phyloP scores from a whole-genome alignment of 1,284 basidiomycete genomes.

The Golubevia pallescens region DNA sequence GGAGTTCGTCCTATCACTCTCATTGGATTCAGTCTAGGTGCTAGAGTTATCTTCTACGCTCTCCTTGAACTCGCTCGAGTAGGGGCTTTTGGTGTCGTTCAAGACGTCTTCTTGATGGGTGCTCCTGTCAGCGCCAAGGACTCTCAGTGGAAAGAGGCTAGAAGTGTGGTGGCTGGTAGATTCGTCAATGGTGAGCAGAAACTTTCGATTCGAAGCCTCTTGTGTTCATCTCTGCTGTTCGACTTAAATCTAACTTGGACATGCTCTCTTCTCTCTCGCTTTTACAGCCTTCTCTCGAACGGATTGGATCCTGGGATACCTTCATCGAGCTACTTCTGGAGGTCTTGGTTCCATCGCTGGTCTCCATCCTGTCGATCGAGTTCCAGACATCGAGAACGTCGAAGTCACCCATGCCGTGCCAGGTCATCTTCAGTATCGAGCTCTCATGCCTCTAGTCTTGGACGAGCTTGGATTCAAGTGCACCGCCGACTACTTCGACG shows the following conservation, averaged over 20 bases:
- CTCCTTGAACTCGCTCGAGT: slow-evolving; percentile 49
- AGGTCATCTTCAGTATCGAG: slow-evolving; percentile 55
- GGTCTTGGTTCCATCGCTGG: slow-evolving; percentile 60
- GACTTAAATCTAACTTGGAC: not conserved
- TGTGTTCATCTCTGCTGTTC: not conserved
- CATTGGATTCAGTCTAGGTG: slow-evolving; percentile 59
- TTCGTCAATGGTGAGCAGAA: slow-evolving; percentile 45
- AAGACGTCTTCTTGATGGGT: slow-evolving; percentile 62
- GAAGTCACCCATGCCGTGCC: slow-evolving; percentile 60
- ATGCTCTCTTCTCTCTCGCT: not conserved
- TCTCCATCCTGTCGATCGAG: slow-evolving; percentile 52
- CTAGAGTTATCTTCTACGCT: slow-evolving; percentile 59
- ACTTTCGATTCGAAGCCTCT: not conserved
- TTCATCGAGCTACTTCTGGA: slow-evolving; percentile 58
- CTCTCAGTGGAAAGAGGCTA: slow-evolving; percentile 47
- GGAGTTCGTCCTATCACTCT: slow-evolving; percentile 63
- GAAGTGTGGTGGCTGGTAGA: slow-evolving; percentile 52
- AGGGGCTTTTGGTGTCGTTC: slow-evolving; percentile 59
- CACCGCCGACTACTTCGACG: slow-evolving; percentile 63
- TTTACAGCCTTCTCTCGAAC: slow-evolving; percentile 44
- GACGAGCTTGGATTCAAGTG: slow-evolving; percentile 59
- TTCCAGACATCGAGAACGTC: slow-evolving; percentile 59
- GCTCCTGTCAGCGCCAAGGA: slow-evolving; percentile 56
- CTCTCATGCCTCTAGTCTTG: slow-evolving; percentile 58
- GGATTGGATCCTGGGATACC: slow-evolving; percentile 62